Percentiles rank a stretch among this genome's conserved stretches.
Evolutionary conservation across 2,329 filamentous ascomycete species (phyloP).

Genomic region (Monilinia polystroma): DNA sequence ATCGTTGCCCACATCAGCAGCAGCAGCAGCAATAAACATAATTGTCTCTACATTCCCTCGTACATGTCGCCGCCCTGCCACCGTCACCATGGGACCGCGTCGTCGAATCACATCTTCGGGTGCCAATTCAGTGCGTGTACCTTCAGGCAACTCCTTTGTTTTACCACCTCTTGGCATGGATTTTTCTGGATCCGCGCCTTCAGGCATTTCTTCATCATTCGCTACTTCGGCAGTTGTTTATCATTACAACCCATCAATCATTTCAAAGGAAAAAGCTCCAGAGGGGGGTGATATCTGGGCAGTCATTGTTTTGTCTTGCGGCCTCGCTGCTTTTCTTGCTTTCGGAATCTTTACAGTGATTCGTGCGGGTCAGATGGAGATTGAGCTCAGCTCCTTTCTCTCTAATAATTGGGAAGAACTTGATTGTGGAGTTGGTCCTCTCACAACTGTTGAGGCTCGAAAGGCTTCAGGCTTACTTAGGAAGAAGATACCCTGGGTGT

Average conservation of each 20-base stretch:
- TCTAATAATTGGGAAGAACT: background rate
- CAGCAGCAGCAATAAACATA: background rate
- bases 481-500: background rate
- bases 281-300: slow-evolving; percentile 14
- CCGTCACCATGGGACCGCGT: background rate
- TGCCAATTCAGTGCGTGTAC: background rate
- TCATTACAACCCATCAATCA: background rate
- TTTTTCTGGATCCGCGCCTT: background rate
- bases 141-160: background rate
- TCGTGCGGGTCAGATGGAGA: background rate
- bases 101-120: background rate
- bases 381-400: background rate
- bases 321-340: background rate
- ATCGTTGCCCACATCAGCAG: background rate
- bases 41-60: too few species aligned
- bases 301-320: background rate
- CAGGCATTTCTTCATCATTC: background rate
- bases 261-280: background rate
- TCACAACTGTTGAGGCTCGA: background rate
- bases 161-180: background rate
- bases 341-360: background rate
- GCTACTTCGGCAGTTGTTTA: background rate
- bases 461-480: background rate
- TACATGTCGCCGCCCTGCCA: too few species aligned
- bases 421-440: background rate